Evolutionary conservation across 768 basidiomycete genomes (phyloP), one percentile per base, ranked within the genome.

Genomic region (Lactarius akahatsu): DNA sequence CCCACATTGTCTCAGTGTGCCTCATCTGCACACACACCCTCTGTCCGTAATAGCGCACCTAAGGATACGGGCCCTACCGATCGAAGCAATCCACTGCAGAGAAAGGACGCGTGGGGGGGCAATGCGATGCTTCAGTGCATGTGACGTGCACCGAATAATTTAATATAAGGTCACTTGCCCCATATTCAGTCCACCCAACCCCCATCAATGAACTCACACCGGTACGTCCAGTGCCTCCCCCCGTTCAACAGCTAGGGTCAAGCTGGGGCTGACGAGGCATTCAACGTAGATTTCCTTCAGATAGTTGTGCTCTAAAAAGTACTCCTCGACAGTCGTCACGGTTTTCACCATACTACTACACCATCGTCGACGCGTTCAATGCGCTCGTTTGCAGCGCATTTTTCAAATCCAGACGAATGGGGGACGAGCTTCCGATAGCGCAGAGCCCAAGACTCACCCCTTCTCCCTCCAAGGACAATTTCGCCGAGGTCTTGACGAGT

Each of bases 101-200:
- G 26, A 26, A 13, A 26, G 15, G 50, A 52, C 50, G 47, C 50
- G 13, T n/a, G 5, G 26, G 23, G 23, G 4, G 57, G 56, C 56
- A 38, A 50, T 57, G 65, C 61, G 5, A 40, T 66, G 61, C 45
- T 26, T n/a, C 56, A 3, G 60, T 50, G 61, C 65, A 66, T 66
- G 65, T 66, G 65, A 62, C 43, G 65, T 66, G 64, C 59, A 1
- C 23, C 32, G n/a, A 45, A n/a, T 43, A 1, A 20, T 26, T 36
- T 52, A 57, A 66, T 66, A 66, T 50, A 66, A 66, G 65, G 55
- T 32, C 38, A 38, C 38, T 47, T 4, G 34, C 36, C 23, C 34
- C 34, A n/a, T n/a, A 32, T 30, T 23, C 28, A 50, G 43, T 6
- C 41, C 47, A 10, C 34, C 45, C 28, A n/a, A 55, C 43, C 38